Percentiles rank a stretch among this genome's conserved stretches.
These are phyloP conservation scores for Globisporangium echinulatum DNA, from an alignment of 352 stramenopile genomes.

Conservation along the genomic window DNA sequence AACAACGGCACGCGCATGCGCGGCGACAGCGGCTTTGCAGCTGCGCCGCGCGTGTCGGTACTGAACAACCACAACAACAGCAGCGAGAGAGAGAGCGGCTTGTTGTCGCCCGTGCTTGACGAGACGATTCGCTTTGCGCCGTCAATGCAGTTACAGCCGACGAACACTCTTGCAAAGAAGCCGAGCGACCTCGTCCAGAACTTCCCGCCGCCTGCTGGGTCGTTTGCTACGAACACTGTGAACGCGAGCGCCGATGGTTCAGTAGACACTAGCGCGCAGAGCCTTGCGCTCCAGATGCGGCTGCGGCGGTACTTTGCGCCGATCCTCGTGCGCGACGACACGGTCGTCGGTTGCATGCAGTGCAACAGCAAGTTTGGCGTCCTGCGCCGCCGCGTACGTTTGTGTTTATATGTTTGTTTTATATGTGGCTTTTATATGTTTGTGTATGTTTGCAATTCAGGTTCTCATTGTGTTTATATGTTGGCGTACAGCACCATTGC, in stretches of 20 bases:
- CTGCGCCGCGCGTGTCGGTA: neutral
- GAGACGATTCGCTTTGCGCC: conserved; percentile 1
- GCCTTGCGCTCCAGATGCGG: conserved; percentile 26
- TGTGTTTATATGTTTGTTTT: neutral
- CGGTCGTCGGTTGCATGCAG: conserved; percentile 43
- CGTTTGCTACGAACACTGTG: conserved; percentile 11
- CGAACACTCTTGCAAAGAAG: conserved; percentile 9
- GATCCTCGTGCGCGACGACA: conserved; percentile 40
- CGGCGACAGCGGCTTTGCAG: neutral
- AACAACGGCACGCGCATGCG: neutral
- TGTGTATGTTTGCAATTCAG: no score
- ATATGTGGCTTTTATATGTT: neutral
- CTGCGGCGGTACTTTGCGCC: conserved; percentile 55
- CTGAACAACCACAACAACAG: neutral
- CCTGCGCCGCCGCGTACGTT: conserved; percentile 55
- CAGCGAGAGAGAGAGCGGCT: neutral
- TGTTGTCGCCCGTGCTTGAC: conserved; percentile 6
- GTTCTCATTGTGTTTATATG: no score
- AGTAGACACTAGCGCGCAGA: neutral
- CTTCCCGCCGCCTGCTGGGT: conserved; percentile 8
- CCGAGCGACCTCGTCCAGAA: conserved; percentile 17
- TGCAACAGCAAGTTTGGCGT: conserved; percentile 70
- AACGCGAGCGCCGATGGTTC: conserved; percentile 11
- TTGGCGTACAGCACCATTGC: conserved; percentile 49
- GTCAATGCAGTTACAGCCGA: neutral